Conservation (phyloP, 1,284 basidiomycete species). For the Ganoderma sp. region DNA sequence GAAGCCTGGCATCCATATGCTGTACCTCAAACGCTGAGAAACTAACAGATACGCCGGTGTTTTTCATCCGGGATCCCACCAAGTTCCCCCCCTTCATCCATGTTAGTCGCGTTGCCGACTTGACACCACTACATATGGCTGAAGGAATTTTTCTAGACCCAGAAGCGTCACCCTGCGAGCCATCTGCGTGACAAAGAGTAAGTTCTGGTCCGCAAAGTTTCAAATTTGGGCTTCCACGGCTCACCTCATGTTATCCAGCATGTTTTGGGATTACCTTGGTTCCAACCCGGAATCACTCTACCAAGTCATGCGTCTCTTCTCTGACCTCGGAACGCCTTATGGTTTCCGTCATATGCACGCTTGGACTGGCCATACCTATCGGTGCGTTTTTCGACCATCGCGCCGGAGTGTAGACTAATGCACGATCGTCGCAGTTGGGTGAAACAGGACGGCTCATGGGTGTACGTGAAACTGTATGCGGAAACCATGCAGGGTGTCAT, state of each 20-base stretch:
- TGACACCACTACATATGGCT: neutral
- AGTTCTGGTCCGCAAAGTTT: constrained; percentile 13
- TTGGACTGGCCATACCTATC: constrained; percentile 87
- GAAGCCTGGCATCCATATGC: neutral
- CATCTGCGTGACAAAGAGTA: constrained; percentile 71
- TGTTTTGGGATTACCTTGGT: constrained; percentile 75
- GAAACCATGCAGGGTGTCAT: constrained; percentile 36
- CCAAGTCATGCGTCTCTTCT: constrained; percentile 83
- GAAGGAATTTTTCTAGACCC: constrained; percentile 51
- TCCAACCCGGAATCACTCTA: constrained; percentile 92
- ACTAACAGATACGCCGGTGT: constrained; percentile 73
- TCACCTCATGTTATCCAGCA: constrained; percentile 19
- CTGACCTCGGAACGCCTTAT: constrained; percentile 89
- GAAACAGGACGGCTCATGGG: constrained; percentile 83
- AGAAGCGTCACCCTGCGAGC: constrained; percentile 91
- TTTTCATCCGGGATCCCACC: constrained; percentile 84
- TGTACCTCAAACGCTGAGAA: neutral
- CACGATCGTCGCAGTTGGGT: constrained; percentile 61
- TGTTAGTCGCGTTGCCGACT: constrained; percentile 28
- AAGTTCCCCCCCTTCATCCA: constrained; percentile 93
- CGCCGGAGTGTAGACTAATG: neutral
- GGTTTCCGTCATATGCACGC: constrained; percentile 84
- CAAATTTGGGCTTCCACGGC: constrained; percentile 10
- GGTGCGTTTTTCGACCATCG: constrained; percentile 27
- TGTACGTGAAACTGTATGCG: constrained; percentile 80